Conservation (phyloP, 192 early-diverging fungal genomes). For the Backusella mclennaniae region DNA sequence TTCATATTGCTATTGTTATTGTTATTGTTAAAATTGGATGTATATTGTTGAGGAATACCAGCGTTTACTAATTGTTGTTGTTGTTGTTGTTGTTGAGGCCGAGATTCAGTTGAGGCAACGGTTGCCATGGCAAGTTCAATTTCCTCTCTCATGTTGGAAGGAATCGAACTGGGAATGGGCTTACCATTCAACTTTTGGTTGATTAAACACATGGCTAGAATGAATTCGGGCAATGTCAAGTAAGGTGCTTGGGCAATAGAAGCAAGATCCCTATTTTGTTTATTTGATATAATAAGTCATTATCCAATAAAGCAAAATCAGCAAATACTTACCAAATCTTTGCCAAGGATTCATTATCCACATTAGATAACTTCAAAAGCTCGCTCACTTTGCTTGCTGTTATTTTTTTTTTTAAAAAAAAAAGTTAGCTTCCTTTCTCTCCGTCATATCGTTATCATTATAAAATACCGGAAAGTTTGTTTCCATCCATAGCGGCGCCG, state of each 20-base stretch:
- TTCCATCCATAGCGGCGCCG: constrained; percentile 19
- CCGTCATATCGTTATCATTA: neutral
- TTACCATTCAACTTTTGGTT: constrained; percentile 51
- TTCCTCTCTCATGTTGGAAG: constrained; percentile 48
- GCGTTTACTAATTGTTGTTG: neutral
- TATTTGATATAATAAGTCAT: neutral
- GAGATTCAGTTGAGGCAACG: constrained; percentile 27
- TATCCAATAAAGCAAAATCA: neutral
- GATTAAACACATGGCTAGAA: constrained; percentile 62
- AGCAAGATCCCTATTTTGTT: constrained; percentile 51
- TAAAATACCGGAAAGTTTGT: constrained; percentile 23
- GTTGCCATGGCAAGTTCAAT: constrained; percentile 39
- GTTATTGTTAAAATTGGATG: neutral
- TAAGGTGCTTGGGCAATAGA: constrained; percentile 45
- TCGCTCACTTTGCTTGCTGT: constrained; percentile 33
- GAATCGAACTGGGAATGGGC: constrained; percentile 45
- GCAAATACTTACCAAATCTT: constrained; percentile 38
- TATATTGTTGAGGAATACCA: neutral
- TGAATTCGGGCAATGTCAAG: constrained; percentile 61
- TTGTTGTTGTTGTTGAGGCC: neutral
- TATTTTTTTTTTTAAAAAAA: neutral
- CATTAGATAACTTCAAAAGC: constrained; percentile 25
- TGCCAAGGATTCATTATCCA: constrained; percentile 34
- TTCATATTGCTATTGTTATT: neutral
- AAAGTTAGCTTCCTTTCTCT: neutral